Conservation (phyloP, 805 yeast species). For the Saccharomycopsis vini region DNA sequence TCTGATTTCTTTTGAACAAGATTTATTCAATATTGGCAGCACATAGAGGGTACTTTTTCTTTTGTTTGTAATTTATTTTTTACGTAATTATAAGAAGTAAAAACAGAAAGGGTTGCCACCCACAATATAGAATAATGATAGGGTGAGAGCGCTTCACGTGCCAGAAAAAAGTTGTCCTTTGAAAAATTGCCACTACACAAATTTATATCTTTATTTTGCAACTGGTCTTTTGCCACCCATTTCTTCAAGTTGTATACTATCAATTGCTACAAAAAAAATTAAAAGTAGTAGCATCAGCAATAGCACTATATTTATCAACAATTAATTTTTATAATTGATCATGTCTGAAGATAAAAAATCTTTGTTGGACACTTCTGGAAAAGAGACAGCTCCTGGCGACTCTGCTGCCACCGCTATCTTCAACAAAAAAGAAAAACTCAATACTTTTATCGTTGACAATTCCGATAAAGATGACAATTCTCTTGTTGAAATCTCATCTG, state of each 20-base stretch:
- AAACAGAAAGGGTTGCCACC: too few species aligned
- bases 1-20: too few species aligned
- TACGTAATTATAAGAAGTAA: too few species aligned
- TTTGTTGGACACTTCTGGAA: constrained; percentile 61
- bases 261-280: too few species aligned
- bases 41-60: too few species aligned
- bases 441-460: constrained; percentile 90
- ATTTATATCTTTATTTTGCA: background rate
- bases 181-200: background rate
- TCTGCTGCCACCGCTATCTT: constrained; percentile 93
- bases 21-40: too few species aligned
- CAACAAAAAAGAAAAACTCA: constrained; percentile 96
- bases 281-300: background rate
- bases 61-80: too few species aligned
- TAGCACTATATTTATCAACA: background rate
- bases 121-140: too few species aligned
- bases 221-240: background rate
- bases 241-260: too few species aligned
- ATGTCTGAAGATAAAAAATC: constrained; percentile 31
- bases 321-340: background rate
- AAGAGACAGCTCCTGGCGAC: constrained; percentile 35
- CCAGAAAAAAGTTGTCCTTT: background rate
- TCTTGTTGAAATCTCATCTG: constrained; percentile 87
- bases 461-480: constrained; percentile 97
- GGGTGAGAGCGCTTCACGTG: too few species aligned